These are phyloP conservation scores for Botryotinia narcissicola DNA, from an alignment of 2,329 filamentous ascomycete species.

Conservation along the genomic window DNA sequence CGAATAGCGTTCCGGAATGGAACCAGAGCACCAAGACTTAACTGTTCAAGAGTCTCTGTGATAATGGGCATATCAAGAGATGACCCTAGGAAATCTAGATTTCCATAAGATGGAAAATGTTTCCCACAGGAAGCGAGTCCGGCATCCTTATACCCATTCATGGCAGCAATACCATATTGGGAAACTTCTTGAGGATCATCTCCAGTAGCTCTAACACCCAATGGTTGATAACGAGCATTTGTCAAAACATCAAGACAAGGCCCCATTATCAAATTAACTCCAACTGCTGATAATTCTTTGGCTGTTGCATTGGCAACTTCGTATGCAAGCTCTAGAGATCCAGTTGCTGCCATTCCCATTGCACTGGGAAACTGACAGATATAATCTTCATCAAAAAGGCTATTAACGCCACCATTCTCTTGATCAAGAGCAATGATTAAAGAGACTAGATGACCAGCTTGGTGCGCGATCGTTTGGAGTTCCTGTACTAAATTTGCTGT, in stretches of 20 bases:
- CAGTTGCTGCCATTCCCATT: conserved; percentile 94
- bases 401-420: conserved; percentile 97
- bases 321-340: conserved; percentile 79
- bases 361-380: conserved; percentile 96
- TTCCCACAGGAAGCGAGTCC: conserved; percentile 89
- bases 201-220: conserved; percentile 84
- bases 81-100: conserved; percentile 88
- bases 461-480: conserved; percentile 85
- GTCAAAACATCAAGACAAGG: conserved; percentile 92
- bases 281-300: conserved; percentile 86
- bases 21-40: conserved; percentile 86
- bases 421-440: conserved; percentile 90
- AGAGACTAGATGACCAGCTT: conserved; percentile 86
- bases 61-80: conserved; percentile 92
- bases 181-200: conserved; percentile 96
- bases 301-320: conserved; percentile 91
- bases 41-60: conserved; percentile 87
- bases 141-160: conserved; percentile 90
- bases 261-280: conserved; percentile 93
- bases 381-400: conserved; percentile 90
- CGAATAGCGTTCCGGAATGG: conserved; percentile 89
- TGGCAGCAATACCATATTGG: conserved; percentile 83
- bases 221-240: conserved; percentile 84
- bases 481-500: conserved; percentile 86
- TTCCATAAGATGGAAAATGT: conserved; percentile 95